phyloP scores from a whole-genome alignment of 805 yeast species.

The Candida alai region DNA sequence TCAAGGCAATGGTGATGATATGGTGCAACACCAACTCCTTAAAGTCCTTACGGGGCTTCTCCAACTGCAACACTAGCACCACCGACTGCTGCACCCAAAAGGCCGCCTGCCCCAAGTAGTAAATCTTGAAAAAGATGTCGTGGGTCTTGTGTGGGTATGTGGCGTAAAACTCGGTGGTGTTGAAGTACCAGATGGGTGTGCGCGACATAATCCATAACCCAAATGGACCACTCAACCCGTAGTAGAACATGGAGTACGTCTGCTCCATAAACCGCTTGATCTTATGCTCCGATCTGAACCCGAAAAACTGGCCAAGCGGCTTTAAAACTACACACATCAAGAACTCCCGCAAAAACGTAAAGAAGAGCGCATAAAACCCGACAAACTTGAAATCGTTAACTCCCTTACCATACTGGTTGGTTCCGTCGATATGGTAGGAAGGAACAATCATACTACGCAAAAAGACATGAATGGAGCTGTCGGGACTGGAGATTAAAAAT shows the following conservation, averaged over 20 bases:
- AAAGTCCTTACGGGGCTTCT: slow-evolving; percentile 93
- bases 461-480: slow-evolving; percentile 50
- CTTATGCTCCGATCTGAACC: slow-evolving; percentile 53
- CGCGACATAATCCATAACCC: slow-evolving; percentile 84
- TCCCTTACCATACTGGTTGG: slow-evolving; percentile 85
- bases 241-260: slow-evolving; percentile 78
- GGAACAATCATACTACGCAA: slow-evolving; percentile 60
- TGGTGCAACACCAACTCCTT: slow-evolving; percentile 91
- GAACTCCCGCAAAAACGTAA: slow-evolving; percentile 89
- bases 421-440: slow-evolving; percentile 59
- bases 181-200: slow-evolving; percentile 85
- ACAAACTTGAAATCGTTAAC: slow-evolving; percentile 76
- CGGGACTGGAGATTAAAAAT: slow-evolving; percentile 55
- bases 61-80: slow-evolving; percentile 77
- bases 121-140: slow-evolving; percentile 66
- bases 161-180: slow-evolving; percentile 75
- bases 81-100: slow-evolving; percentile 97
- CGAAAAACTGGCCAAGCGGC: slow-evolving; percentile 61
- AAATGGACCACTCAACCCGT: slow-evolving; percentile 73
- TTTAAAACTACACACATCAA: slow-evolving; percentile 74
- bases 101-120: slow-evolving; percentile 89
- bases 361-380: slow-evolving; percentile 73
- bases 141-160: slow-evolving; percentile 81
- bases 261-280: slow-evolving; percentile 88
- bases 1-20: slow-evolving; percentile 81